Percentiles rank a stretch among this genome's conserved stretches.
phyloP scores from a whole-genome alignment of 768 basidiomycete genomes.

The Collybiopsis luxurians region DNA sequence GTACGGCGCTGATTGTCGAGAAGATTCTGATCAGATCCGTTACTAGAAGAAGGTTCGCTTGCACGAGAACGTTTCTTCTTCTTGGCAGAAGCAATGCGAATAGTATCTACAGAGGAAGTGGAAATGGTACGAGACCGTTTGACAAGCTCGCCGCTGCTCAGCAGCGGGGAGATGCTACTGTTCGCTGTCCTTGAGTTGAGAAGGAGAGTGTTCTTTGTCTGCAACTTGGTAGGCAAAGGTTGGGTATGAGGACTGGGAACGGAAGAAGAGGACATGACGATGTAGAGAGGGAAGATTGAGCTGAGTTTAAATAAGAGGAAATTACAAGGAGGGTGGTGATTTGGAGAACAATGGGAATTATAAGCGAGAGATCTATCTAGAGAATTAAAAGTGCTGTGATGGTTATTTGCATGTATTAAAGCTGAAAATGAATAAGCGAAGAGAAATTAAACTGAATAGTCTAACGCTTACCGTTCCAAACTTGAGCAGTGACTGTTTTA shows the following conservation, averaged over 20 bases:
- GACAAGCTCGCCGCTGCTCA: background rate
- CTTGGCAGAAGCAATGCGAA: slow-evolving; percentile 1
- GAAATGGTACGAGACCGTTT: slow-evolving; percentile 6
- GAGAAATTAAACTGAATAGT: too few relatives aligned
- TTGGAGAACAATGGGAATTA: background rate
- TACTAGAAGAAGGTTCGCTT: background rate
- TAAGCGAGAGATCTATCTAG: background rate
- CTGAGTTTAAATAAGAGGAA: background rate
- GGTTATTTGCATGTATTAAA: too few relatives aligned
- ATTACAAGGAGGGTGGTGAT: background rate
- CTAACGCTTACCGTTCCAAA: too few relatives aligned
- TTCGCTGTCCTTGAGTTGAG: background rate
- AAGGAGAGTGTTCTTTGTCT: slow-evolving; percentile 9
- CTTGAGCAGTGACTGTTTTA: too few relatives aligned
- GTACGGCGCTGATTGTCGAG: slow-evolving; percentile 1
- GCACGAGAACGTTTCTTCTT: slow-evolving; percentile 7
- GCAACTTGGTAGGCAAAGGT: slow-evolving; percentile 7
- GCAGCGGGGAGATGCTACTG: background rate
- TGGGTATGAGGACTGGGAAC: background rate
- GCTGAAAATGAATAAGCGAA: too few relatives aligned
- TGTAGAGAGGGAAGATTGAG: background rate
- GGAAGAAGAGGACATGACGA: background rate
- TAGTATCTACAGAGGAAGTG: slow-evolving; percentile 8
- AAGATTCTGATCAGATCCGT: background rate
- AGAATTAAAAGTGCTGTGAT: too few relatives aligned